A percentile compares a stretch with the other conserved stretches of the same genome.
phyloP scores from a whole-genome alignment of 2,329 filamentous ascomycete genomes.

The Dichotomopilus funicola region DNA sequence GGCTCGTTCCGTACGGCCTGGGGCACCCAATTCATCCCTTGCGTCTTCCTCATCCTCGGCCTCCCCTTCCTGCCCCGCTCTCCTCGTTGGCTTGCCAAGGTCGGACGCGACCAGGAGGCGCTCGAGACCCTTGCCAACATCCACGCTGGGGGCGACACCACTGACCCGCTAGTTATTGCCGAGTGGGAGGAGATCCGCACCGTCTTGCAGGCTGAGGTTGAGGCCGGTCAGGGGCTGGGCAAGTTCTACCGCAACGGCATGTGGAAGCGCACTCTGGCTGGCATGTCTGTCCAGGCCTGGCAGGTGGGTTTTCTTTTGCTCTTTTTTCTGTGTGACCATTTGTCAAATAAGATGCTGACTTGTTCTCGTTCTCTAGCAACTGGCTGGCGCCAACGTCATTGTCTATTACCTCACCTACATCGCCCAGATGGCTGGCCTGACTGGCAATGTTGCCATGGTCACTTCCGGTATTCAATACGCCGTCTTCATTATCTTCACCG shows the following conservation, averaged over 20 bases:
- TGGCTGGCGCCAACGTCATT: slow-evolving; percentile 47
- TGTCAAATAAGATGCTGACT: not conserved
- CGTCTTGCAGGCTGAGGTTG: slow-evolving; percentile 33
- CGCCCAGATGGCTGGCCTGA: slow-evolving; percentile 52
- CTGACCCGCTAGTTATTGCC: slow-evolving; percentile 49
- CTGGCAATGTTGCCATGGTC: slow-evolving; percentile 38
- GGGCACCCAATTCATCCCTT: slow-evolving; percentile 58
- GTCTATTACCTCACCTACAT: slow-evolving; percentile 57
- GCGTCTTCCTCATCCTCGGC: slow-evolving; percentile 49
- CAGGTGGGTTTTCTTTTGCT: slow-evolving; percentile 30
- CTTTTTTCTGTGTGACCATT: not conserved
- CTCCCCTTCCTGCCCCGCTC: slow-evolving; percentile 57
- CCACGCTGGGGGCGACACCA: slow-evolving; percentile 48
- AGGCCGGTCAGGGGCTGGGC: slow-evolving; percentile 31
- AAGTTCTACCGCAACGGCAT: slow-evolving; percentile 43
- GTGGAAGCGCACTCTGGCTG: slow-evolving; percentile 51
- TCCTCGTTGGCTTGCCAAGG: slow-evolving; percentile 56
- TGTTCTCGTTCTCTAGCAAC: slow-evolving; percentile 31
- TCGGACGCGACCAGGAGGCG: slow-evolving; percentile 52
- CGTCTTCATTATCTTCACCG: slow-evolving; percentile 40
- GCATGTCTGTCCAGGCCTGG: slow-evolving; percentile 52
- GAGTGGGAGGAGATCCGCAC: slow-evolving; percentile 50
- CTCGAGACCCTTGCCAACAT: slow-evolving; percentile 49
- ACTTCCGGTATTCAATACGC: slow-evolving; percentile 41
- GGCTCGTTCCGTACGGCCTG: slow-evolving; percentile 58